phyloP scores from a whole-genome alignment of 2,329 filamentous ascomycete species.

The Magnaporthiopsis poae region DNA sequence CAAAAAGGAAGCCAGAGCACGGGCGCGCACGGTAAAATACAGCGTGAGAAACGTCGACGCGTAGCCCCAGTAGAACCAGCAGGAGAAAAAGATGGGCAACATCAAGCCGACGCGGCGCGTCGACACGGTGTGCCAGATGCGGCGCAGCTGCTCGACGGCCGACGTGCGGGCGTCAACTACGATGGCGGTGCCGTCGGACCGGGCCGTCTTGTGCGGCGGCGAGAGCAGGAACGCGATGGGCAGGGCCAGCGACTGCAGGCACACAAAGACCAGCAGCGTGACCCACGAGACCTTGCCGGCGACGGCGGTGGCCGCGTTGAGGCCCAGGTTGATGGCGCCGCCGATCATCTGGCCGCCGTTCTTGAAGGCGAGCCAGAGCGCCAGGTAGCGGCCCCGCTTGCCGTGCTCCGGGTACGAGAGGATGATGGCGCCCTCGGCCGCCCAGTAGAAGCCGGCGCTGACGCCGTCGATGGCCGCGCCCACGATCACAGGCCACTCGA shows the following conservation, averaged over 20 bases:
- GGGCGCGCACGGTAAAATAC: slow-evolving; percentile 61
- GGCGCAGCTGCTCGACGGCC: slow-evolving; percentile 3
- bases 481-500: slow-evolving; percentile 53
- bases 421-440: slow-evolving; percentile 56
- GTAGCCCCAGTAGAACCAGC: slow-evolving; percentile 9
- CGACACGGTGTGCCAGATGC: slow-evolving; percentile 4
- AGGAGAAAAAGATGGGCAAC: slow-evolving; percentile 50
- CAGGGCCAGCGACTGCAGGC: slow-evolving; percentile 35
- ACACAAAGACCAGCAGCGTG: slow-evolving; percentile 36
- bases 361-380: slow-evolving; percentile 34
- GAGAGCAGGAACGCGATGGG: slow-evolving; percentile 33
- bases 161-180: slow-evolving; percentile 2
- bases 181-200: slow-evolving; percentile 29
- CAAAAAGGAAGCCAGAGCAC: slow-evolving; percentile 61
- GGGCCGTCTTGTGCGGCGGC: slow-evolving; percentile 32
- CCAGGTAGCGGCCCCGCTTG: slow-evolving; percentile 48
- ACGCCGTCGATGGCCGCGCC: slow-evolving; percentile 54
- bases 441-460: slow-evolving; percentile 58
- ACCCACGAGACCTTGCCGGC: slow-evolving; percentile 27
- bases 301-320: slow-evolving; percentile 30
- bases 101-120: slow-evolving; percentile 6
- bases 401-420: slow-evolving; percentile 54
- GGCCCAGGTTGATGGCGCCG: slow-evolving; percentile 37
- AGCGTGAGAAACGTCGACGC: slow-evolving; percentile 47
- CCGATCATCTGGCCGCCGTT: slow-evolving; percentile 36